Conservation (phyloP, 2,329 filamentous ascomycete species). For the Paraphaeosphaeria sporulosa region DNA sequence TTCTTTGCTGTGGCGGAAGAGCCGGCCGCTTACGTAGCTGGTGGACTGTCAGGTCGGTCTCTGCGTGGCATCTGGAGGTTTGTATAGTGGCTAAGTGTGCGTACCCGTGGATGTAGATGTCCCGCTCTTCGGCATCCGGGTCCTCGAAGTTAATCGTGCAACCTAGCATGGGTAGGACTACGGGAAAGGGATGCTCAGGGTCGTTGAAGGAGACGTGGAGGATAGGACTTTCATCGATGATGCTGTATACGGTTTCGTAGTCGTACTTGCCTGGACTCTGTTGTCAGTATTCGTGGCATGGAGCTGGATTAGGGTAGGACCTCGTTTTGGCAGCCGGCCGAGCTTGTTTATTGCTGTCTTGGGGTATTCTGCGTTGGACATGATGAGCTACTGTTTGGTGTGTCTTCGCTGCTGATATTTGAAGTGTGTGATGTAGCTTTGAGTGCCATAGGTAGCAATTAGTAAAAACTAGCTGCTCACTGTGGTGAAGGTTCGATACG, state of each 20-base stretch:
- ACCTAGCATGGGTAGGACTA: conserved; percentile 50
- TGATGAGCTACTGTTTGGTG: background rate
- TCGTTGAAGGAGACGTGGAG: conserved; percentile 48
- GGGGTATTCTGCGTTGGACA: conserved; percentile 23
- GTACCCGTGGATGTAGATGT: conserved; percentile 48
- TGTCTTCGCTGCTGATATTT: background rate
- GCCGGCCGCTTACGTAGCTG: conserved; percentile 56
- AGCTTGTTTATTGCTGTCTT: conserved; percentile 40
- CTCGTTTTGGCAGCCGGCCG: conserved; percentile 38
- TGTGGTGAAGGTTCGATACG: too few species aligned
- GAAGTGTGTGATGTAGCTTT: background rate
- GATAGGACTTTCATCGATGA: conserved; percentile 42
- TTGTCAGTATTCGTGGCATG: too few species aligned
- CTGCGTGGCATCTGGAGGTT: too few species aligned
- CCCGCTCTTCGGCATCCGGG: conserved; percentile 58
- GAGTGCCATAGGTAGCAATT: too few species aligned
- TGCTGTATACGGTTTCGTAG: conserved; percentile 42
- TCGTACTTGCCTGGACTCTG: conserved; percentile 32
- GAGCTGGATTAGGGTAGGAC: background rate
- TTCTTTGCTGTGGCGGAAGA: conserved; percentile 59
- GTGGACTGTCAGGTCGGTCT: too few species aligned
- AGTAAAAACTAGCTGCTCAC: too few species aligned
- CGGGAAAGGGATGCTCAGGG: conserved; percentile 62
- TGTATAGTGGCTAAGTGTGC: conserved; percentile 5
- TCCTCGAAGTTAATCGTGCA: conserved; percentile 51